phyloP scores from a whole-genome alignment of 2,329 filamentous ascomycete species.

The Clarireedia sp. region DNA sequence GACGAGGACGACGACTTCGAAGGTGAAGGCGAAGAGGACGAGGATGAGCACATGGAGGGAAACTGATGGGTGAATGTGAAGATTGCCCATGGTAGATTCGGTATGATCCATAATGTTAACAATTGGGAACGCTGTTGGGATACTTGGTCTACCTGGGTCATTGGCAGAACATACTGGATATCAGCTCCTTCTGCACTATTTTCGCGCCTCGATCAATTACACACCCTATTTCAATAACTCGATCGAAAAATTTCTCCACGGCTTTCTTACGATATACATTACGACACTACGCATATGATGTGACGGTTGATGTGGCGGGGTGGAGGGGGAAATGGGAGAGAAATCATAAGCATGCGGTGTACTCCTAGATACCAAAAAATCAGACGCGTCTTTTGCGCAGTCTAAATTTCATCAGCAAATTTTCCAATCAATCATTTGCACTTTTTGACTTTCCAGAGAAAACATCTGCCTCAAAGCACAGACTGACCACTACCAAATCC shows the following conservation, averaged over 20 bases:
- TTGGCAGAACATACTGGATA: constrained; percentile 12
- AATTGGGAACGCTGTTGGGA: constrained; percentile 8
- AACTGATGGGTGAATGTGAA: constrained; percentile 13
- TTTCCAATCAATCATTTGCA: too few species aligned
- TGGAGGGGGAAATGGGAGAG: constrained; percentile 2
- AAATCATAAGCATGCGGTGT: constrained; percentile 9
- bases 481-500: background rate
- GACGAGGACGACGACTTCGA: constrained; percentile 66
- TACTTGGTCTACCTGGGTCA: constrained; percentile 9
- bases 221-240: constrained; percentile 10
- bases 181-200: constrained; percentile 9
- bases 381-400: constrained; percentile 10
- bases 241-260: constrained; percentile 15
- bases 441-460: background rate
- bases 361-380: constrained; percentile 17
- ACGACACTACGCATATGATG: constrained; percentile 20
- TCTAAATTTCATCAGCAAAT: background rate
- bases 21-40: constrained; percentile 50
- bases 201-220: background rate
- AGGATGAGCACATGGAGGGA: constrained; percentile 68
- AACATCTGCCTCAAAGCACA: background rate
- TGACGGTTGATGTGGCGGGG: constrained; percentile 13
- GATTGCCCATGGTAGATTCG: constrained; percentile 7
- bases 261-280: constrained; percentile 14
- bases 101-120: constrained; percentile 11